phyloP scores from a whole-genome alignment of 1,284 basidiomycete species.

The Ceratobasidium sp. region DNA sequence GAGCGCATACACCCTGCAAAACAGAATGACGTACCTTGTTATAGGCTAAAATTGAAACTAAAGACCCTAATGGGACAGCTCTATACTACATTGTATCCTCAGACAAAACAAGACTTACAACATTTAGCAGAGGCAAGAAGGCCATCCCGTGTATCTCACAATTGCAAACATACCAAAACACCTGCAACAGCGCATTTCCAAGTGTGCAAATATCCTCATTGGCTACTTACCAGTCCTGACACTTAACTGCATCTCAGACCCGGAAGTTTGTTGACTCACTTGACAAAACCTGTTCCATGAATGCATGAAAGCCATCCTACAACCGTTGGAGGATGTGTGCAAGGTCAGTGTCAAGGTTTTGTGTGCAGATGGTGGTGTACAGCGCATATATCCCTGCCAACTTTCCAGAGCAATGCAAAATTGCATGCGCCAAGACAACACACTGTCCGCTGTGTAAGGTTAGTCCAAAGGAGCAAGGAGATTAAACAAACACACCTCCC shows the following conservation, averaged over 20 bases:
- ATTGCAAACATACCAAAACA: slow-evolving; percentile 44
- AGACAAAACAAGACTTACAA: slow-evolving; percentile 42
- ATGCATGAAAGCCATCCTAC: slow-evolving; percentile 35
- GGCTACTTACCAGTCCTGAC: slow-evolving; percentile 39
- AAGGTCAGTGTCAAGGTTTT: slow-evolving; percentile 12
- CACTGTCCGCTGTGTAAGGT: slow-evolving; percentile 39
- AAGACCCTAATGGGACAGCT: slow-evolving; percentile 23
- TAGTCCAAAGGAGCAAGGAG: not conserved
- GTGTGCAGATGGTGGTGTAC: slow-evolving; percentile 32
- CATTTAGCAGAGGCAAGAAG: slow-evolving; percentile 38
- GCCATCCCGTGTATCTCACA: slow-evolving; percentile 45
- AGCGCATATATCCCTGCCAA: slow-evolving; percentile 39
- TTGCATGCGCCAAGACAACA: not conserved
- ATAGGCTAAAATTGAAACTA: not conserved
- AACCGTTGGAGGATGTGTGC: slow-evolving; percentile 21
- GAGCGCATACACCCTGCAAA: too few relatives aligned
- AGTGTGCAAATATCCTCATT: slow-evolving; percentile 32
- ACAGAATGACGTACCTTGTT: not conserved
- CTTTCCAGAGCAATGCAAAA: slow-evolving; percentile 44
- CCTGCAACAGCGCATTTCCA: slow-evolving; percentile 16
- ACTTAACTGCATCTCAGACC: not conserved
- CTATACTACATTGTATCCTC: slow-evolving; percentile 28
- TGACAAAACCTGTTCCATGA: slow-evolving; percentile 35
- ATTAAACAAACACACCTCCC: not conserved
- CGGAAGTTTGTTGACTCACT: not conserved